Base-by-base conservation (phyloP, 2,329 filamentous ascomycete genomes). In the Clonostachys sp. region DNA sequence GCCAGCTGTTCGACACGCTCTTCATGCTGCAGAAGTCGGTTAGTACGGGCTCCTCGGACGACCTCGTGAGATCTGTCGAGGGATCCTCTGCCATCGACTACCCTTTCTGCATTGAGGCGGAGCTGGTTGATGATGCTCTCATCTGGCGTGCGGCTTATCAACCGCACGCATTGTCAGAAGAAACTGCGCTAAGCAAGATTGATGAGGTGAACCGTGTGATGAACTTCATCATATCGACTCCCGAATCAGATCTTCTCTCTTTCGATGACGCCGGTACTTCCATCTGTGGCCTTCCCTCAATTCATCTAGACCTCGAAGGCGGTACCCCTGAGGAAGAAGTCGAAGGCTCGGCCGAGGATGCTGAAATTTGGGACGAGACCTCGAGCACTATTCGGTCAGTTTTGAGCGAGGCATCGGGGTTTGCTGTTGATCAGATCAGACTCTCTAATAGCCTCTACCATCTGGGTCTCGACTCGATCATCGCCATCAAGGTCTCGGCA, bases 391-490 rank as follows among this genome's bases (percentile, higher is more conserved):
- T 86, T 17, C 65, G 79, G 3, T 59, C 67, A 2, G 68, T 77
- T 0, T 63, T 86, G 13, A 68, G 75, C 1, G 60, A 73, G 33
- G 73, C 91, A 1, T 87, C 90, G 0, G 79, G 77, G 14, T 65
- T 86, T 0, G 70, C 83, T 0, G 64, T 73, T 16, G 59, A 72
- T 0, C 71, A 80, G 2, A 87, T 96, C 45, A 64, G 68, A 4
- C 75, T 74, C 47, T 70, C 74, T 1, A 78, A 83, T 45, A 89
- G 78, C 0, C 78, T 96, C 12, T 95, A 94, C 63, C 84, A 94
- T 52, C 75, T 96, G 2, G 91, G 91, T 1, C 79, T 96, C 2
- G 91, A 96, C 61, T 96, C 91, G 0, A 95, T 96, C 62, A 92
- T 86, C 53, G 86, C 90, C 2, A 94, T 96, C 68, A 95, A 94